Percentiles rank a stretch among this genome's conserved stretches.
These are phyloP conservation scores for Phlyctochytrium arcticum DNA, from an alignment of 192 early-diverging fungal genomes.

Conservation along the genomic window DNA sequence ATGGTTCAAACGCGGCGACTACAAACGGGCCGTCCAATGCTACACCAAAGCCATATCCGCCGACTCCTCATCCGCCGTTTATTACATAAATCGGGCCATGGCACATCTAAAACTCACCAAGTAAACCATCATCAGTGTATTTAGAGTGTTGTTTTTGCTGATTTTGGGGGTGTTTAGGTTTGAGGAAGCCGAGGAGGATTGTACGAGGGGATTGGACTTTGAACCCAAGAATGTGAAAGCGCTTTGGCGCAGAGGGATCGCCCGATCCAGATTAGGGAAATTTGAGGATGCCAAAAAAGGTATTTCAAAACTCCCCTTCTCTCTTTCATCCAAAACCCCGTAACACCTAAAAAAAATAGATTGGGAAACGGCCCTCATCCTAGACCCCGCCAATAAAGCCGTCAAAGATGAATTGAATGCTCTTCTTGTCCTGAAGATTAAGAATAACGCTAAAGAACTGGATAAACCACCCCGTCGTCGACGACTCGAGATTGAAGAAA, in stretches of 20 bases:
- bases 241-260: constrained; percentile 69
- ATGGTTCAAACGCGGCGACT: constrained; percentile 48
- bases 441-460: background rate
- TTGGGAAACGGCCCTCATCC: constrained; percentile 52
- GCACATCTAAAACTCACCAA: constrained; percentile 69
- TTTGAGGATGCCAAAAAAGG: constrained; percentile 52
- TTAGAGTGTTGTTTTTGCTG: background rate
- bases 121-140: constrained; percentile 25
- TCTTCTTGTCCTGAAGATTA: constrained; percentile 6
- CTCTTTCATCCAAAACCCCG: background rate
- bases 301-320: constrained; percentile 4
- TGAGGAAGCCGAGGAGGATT: constrained; percentile 63
- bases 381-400: constrained; percentile 66
- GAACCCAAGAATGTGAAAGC: constrained; percentile 76
- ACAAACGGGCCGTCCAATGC: constrained; percentile 31
- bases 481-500: constrained; percentile 53
- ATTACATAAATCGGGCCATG: constrained; percentile 76
- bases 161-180: constrained; percentile 39
- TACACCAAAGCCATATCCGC: constrained; percentile 58
- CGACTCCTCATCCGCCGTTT: constrained; percentile 56
- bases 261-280: constrained; percentile 48
- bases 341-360: constrained; percentile 35
- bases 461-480: constrained; percentile 27
- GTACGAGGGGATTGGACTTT: constrained; percentile 50
- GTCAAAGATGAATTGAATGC: constrained; percentile 61